phyloP scores from a whole-genome alignment of 2,329 filamentous ascomycete genomes.

The Epichloe elymi region DNA sequence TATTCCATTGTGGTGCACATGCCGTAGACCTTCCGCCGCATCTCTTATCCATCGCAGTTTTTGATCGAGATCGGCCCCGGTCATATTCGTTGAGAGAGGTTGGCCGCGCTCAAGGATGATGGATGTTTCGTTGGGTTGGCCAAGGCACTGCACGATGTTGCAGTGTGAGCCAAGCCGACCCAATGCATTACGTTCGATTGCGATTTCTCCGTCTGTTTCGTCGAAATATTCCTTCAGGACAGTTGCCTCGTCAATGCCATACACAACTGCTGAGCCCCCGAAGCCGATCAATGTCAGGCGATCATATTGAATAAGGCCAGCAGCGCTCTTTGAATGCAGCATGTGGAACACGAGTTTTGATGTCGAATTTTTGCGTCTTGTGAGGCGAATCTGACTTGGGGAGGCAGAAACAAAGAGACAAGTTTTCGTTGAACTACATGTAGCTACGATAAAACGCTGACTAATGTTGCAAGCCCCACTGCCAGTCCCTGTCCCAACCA shows the following conservation, averaged over 20 bases:
- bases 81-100: background rate
- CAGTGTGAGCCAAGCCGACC: slow-evolving; percentile 1
- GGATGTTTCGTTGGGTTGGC: slow-evolving; percentile 1
- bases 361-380: too few species aligned
- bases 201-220: slow-evolving; percentile 1
- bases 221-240: slow-evolving; percentile 5
- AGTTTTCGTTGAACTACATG: too few species aligned
- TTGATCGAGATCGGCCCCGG: background rate
- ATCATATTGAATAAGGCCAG: background rate
- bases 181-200: slow-evolving; percentile 4
- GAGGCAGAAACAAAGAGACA: too few species aligned
- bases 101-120: slow-evolving; percentile 5
- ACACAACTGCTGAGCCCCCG: slow-evolving; percentile 3
- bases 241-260: slow-evolving; percentile 5
- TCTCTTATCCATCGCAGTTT: slow-evolving; percentile 3
- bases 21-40: slow-evolving; percentile 1
- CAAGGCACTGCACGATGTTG: slow-evolving; percentile 3
- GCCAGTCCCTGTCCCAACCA: too few species aligned
- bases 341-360: background rate
- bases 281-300: slow-evolving; percentile 1
- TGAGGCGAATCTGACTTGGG: too few species aligned
- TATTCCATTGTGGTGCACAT: slow-evolving; percentile 4
- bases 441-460: too few species aligned
- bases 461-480: too few species aligned
- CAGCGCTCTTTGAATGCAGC: background rate